These are phyloP conservation scores for Dendrobium nobile DNA, from an alignment of 106 monocot genomes.

Conservation along the genomic window DNA sequence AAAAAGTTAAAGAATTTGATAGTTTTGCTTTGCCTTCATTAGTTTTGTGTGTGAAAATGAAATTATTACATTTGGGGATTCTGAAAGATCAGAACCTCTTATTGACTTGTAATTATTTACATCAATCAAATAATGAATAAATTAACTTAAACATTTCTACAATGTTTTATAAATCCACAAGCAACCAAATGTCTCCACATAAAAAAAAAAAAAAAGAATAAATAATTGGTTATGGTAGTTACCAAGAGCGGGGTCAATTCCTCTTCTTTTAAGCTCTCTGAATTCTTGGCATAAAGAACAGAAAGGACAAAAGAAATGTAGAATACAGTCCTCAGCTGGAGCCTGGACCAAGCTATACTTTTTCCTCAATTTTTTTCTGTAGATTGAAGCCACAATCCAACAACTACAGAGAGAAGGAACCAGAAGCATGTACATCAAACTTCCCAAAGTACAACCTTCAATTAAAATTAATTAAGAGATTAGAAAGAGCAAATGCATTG, in stretches of 20 bases:
- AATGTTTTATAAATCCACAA: not conserved
- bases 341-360: slow-evolving; percentile 48
- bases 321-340: slow-evolving; percentile 45
- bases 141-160: not conserved
- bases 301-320: slow-evolving; percentile 48
- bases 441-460: slow-evolving; percentile 34
- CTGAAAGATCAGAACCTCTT: too few species aligned
- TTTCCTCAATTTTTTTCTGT: slow-evolving; percentile 38
- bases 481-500: not conserved
- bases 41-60: too few species aligned
- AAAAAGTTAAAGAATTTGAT: too few species aligned
- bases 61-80: too few species aligned
- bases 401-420: slow-evolving; percentile 32
- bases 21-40: too few species aligned
- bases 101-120: too few species aligned
- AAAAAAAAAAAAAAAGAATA: too few species aligned
- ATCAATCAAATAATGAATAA: too few species aligned
- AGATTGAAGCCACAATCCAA: slow-evolving; percentile 27
- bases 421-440: slow-evolving; percentile 42
- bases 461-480: not conserved
- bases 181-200: too few species aligned
- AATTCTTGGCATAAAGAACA: slow-evolving; percentile 68
- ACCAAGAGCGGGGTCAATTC: slow-evolving; percentile 56
- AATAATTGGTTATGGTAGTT: not conserved
- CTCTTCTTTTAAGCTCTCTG: slow-evolving; percentile 50